Conservation (phyloP, 345 rosid genomes). For the Pelargonium nanum region DNA sequence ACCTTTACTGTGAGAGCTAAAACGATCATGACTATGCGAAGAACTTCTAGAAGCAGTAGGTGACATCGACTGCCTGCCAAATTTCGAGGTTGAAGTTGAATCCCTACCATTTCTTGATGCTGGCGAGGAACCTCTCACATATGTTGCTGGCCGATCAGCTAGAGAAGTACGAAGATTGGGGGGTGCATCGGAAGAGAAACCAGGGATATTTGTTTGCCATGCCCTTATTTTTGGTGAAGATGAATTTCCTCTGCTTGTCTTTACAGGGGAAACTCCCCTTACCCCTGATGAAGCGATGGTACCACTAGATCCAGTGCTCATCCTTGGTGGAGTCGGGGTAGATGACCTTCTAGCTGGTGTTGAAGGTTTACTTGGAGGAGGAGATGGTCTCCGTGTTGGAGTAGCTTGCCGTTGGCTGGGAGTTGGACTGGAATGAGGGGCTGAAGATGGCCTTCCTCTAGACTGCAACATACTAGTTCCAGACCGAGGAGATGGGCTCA, state of each 20-base stretch:
- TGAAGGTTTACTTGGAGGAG: conserved; percentile 60
- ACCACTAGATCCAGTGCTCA: conserved; percentile 44
- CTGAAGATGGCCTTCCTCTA: conserved; percentile 78
- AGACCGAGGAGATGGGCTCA: conserved; percentile 82
- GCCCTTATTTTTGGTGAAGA: conserved; percentile 82
- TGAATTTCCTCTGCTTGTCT: conserved; percentile 68
- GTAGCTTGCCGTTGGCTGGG: conserved; percentile 40
- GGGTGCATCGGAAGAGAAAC: conserved; percentile 91
- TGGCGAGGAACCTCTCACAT: conserved; percentile 94
- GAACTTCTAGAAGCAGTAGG: conserved; percentile 91
- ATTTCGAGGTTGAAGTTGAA: conserved; percentile 33
- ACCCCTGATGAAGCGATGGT: conserved; percentile 29
- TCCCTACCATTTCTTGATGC: conserved; percentile 86
- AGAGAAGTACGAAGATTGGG: conserved; percentile 96
- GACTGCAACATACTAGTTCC: conserved; percentile 50
- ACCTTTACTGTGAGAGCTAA: conserved; percentile 76
- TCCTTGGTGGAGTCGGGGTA: conserved; percentile 71
- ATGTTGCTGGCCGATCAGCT: conserved; percentile 86
- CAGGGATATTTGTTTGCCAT: conserved; percentile 90
- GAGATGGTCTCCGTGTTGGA: conserved; percentile 66
- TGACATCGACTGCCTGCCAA: conserved; percentile 82
- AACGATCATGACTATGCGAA: conserved; percentile 73
- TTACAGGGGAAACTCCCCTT: conserved; percentile 73
- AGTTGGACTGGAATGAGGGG: conserved; percentile 62
- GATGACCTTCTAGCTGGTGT: conserved; percentile 55